Evolutionary conservation across 2,329 filamentous ascomycete species (phyloP), one percentile per base, ranked within the genome.

Genomic region (Corynespora cassiicola): DNA sequence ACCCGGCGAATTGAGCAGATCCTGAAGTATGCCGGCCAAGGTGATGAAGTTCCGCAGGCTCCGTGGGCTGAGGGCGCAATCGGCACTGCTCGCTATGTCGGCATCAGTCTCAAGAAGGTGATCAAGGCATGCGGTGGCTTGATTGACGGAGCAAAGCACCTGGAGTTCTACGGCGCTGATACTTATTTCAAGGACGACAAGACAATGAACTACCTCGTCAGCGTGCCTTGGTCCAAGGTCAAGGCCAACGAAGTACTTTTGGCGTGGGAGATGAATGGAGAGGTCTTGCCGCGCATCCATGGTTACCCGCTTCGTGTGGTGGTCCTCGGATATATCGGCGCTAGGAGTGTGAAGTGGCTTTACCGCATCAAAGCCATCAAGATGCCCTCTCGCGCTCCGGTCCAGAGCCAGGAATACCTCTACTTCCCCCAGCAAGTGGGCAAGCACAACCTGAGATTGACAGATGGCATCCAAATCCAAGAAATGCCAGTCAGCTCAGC

Each of bases 1-100:
- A 86, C 82, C 0, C 75, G 83, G 2, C 79, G 84, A 2, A 75
- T 85, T 30, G 83, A 86, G 56, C 84, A 86, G 57, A 85, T 85
- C 30, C 50, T 63, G 18, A 58, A 78, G 30, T 86, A 85, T 45
- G 73, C 80, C 0, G 83, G 83, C 6, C 76, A 86, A 25, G 83
- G 83, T 3, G 80, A 84, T 46, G 81, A 84, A 37, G 60, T 74
- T 21, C 30, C 50, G 31, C 48, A 53, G 25, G 46, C 50, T 9
- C 49, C 46, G n/a, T 50, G 42, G 50, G 45, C 29, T 21, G 65
- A 66, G 30, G 82, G 83, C n/a, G 84, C 82, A 2, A 86, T 86
- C 25, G 76, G 80, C 2, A 85, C 80, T 0, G 81, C 83, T 0
- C 61, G 67, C 3, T 86, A 79, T 57, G 75, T 73, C 0, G 84